phyloP scores from a whole-genome alignment of 768 basidiomycete genomes.

The Tylopilus subfusipes region DNA sequence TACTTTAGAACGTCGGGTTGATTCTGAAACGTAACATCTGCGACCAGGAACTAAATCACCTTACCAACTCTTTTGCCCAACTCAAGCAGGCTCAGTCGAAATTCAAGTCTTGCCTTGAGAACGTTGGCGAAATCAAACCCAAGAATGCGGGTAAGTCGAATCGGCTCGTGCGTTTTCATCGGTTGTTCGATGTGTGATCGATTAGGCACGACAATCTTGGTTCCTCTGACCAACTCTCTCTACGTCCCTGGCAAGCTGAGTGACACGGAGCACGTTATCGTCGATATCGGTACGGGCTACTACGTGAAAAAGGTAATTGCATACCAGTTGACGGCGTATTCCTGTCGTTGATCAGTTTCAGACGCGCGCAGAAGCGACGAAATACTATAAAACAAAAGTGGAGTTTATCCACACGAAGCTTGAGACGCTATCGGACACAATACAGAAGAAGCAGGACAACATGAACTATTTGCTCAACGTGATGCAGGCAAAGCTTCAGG shows the following conservation, averaged over 20 bases:
- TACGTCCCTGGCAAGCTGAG: slow-evolving; percentile 91
- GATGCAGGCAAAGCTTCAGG: slow-evolving; percentile 61
- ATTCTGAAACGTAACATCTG: not conserved
- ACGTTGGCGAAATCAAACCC: slow-evolving; percentile 69
- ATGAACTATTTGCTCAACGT: slow-evolving; percentile 69
- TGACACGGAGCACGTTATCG: slow-evolving; percentile 82
- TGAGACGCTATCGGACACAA: slow-evolving; percentile 82
- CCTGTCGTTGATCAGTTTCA: slow-evolving; percentile 31
- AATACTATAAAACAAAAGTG: slow-evolving; percentile 79
- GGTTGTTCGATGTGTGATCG: not conserved
- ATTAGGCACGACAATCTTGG: slow-evolving; percentile 81
- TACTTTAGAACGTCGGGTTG: too few relatives aligned
- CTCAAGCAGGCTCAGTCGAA: slow-evolving; percentile 91
- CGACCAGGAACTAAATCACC: slow-evolving; percentile 81
- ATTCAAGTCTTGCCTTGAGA: slow-evolving; percentile 84
- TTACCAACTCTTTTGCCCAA: slow-evolving; percentile 88
- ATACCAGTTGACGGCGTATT: slow-evolving; percentile 8
- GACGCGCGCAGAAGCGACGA: slow-evolving; percentile 76
- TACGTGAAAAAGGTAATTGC: slow-evolving; percentile 82
- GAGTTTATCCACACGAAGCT: slow-evolving; percentile 80
- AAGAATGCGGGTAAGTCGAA: slow-evolving; percentile 53
- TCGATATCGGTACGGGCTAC: slow-evolving; percentile 96
- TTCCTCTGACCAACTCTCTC: slow-evolving; percentile 91
- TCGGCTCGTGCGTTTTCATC: not conserved
- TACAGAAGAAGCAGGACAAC: slow-evolving; percentile 89